Percentiles rank a stretch among this genome's conserved stretches.
Conservation (phyloP, 2,329 filamentous ascomycete genomes). For the Chaetomium sp. region DNA sequence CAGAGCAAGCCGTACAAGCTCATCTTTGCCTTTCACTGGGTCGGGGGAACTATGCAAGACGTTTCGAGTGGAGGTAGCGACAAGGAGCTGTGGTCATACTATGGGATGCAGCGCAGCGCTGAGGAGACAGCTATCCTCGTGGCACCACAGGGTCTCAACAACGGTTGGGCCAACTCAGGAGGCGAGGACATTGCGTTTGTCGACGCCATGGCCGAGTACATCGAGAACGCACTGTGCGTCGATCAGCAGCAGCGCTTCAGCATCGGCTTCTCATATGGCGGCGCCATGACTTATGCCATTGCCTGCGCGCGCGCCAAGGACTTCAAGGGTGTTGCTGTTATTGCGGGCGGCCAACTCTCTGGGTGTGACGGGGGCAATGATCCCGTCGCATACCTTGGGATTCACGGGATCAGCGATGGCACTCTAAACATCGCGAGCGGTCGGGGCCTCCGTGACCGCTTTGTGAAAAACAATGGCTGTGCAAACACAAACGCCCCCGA, state of each 20-base stretch:
- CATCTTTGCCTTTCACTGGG: conserved; percentile 48
- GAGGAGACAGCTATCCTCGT: conserved; percentile 47
- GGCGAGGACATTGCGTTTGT: conserved; percentile 48
- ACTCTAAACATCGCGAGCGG: neutral
- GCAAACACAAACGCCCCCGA: conserved; percentile 20
- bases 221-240: conserved; percentile 47
- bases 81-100: conserved; percentile 32
- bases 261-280: conserved; percentile 50
- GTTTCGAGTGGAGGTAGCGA: conserved; percentile 45
- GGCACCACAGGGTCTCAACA: conserved; percentile 46
- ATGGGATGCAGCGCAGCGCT: conserved; percentile 41
- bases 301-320: conserved; percentile 45
- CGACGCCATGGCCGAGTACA: conserved; percentile 42
- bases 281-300: conserved; percentile 46
- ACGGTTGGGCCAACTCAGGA: conserved; percentile 48
- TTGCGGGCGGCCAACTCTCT: conserved; percentile 20
- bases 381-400: conserved; percentile 28
- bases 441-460: neutral
- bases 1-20: conserved; percentile 43
- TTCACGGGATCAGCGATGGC: conserved; percentile 23
- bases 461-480: conserved; percentile 26
- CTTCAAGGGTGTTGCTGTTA: conserved; percentile 43
- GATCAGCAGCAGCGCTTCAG: conserved; percentile 46
- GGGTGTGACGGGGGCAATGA: conserved; percentile 27
- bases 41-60: conserved; percentile 43